A percentile compares a stretch with the other conserved stretches of the same genome.
Evolutionary conservation across 163 green algal species (phyloP).

Genomic region (Scenedesmus sp.): DNA sequence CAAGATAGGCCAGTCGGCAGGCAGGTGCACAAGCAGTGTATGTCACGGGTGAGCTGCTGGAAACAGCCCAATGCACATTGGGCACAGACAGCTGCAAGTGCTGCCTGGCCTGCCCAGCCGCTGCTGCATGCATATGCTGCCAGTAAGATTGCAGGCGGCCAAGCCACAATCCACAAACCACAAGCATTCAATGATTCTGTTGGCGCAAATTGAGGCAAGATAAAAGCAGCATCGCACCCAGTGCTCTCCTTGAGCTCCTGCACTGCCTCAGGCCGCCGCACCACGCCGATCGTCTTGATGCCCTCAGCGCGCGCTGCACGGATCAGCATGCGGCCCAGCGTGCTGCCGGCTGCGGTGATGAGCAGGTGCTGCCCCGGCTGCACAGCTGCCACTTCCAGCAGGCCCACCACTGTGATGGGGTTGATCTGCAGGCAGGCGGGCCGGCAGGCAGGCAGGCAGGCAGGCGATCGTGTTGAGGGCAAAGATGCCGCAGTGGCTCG

Average conservation of each 20-base stretch:
- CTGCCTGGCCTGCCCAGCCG: not conserved
- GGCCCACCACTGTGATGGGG: slow-evolving; percentile 43
- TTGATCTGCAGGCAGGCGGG: slow-evolving; percentile 43
- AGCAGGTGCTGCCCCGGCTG: slow-evolving; percentile 27
- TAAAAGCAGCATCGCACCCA: slow-evolving; percentile 3
- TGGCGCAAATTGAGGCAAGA: not conserved
- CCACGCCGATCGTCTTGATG: slow-evolving; percentile 46
- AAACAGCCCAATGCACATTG: too few species aligned
- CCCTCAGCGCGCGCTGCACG: slow-evolving; percentile 7
- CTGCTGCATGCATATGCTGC: not conserved
- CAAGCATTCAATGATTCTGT: too few species aligned
- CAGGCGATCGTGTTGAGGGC: too few species aligned
- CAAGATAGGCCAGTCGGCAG: not conserved
- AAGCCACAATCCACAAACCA: too few species aligned
- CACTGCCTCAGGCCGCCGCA: slow-evolving; percentile 36
- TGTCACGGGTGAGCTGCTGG: not conserved
- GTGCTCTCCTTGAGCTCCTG: slow-evolving; percentile 44
- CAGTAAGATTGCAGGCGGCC: not conserved
- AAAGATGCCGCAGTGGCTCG: too few species aligned
- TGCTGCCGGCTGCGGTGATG: slow-evolving; percentile 48
- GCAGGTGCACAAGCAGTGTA: not conserved
- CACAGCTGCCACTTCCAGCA: slow-evolving; percentile 36
- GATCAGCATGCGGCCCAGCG: slow-evolving; percentile 46
- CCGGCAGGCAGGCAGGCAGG: not conserved
- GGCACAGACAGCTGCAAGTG: not conserved